These are phyloP conservation scores for Dothideomycetidae sp. DNA, from an alignment of 2,329 filamentous ascomycete genomes.

Conservation along the genomic window DNA sequence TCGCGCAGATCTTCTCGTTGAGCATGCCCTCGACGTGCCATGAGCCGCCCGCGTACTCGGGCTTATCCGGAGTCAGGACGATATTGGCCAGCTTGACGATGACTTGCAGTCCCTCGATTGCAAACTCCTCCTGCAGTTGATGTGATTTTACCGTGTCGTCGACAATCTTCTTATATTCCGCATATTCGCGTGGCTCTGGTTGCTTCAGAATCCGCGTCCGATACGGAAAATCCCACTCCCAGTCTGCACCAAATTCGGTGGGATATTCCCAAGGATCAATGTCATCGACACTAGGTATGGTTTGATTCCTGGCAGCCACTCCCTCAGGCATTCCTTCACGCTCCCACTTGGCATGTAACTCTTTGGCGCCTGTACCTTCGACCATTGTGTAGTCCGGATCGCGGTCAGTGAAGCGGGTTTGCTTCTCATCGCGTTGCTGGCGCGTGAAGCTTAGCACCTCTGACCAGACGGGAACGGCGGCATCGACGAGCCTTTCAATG, in stretches of 20 bases:
- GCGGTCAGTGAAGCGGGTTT: constrained; percentile 2
- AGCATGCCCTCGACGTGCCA: constrained; percentile 38
- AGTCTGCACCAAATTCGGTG: constrained; percentile 1
- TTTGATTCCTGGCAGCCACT: neutral
- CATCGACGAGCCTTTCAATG: constrained; percentile 17
- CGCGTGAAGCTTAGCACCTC: constrained; percentile 9
- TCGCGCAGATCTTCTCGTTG: constrained; percentile 52
- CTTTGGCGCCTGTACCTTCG: constrained; percentile 2
- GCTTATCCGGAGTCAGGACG: constrained; percentile 43
- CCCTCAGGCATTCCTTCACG: neutral
- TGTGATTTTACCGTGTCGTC: constrained; percentile 1
- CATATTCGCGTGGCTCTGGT: constrained; percentile 1
- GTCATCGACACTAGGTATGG: neutral
- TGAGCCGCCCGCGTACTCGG: constrained; percentile 37
- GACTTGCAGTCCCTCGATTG: constrained; percentile 39
- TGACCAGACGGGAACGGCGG: constrained; percentile 19
- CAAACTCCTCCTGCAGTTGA: constrained; percentile 16
- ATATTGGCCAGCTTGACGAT: constrained; percentile 50
- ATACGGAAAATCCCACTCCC: constrained; percentile 3
- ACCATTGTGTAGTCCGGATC: constrained; percentile 3
- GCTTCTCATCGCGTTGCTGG: neutral
- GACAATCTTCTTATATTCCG: neutral
- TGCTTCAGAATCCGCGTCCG: constrained; percentile 1
- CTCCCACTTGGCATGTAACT: neutral
- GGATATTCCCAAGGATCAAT: neutral